Evolutionary conservation across 768 basidiomycete species (phyloP).

Genomic region (Cystobasidium ongulense): DNA sequence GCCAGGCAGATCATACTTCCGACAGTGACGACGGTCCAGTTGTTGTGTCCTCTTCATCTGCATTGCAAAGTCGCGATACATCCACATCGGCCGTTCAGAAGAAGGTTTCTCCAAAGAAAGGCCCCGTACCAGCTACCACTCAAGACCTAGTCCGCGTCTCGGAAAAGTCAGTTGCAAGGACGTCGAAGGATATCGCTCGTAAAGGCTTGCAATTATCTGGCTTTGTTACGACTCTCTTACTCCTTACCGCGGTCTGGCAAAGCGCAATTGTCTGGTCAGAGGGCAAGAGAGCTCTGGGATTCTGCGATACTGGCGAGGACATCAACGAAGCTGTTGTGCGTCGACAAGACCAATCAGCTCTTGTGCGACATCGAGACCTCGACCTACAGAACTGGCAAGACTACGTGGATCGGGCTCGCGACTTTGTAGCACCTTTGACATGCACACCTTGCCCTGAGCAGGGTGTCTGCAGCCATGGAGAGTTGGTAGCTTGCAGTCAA

Average conservation of each 20-base stretch:
- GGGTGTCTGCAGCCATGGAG: constrained; percentile 44
- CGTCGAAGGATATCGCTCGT: neutral
- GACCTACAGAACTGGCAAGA: neutral
- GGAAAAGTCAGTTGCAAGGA: neutral
- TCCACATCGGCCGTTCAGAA: neutral
- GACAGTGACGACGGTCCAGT: neutral
- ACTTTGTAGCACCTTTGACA: constrained; percentile 25
- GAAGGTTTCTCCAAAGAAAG: neutral
- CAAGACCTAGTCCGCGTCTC: neutral
- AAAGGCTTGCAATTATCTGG: neutral
- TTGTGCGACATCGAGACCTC: neutral
- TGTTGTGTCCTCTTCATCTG: neutral
- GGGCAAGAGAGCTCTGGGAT: constrained; percentile 1
- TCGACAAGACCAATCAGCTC: neutral
- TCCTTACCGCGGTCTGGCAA: neutral
- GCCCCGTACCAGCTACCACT: neutral
- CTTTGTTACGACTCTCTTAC: neutral
- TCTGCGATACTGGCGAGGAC: constrained; percentile 15
- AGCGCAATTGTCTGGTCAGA: neutral
- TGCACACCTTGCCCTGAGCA: constrained; percentile 48
- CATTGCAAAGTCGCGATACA: neutral
- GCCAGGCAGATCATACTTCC: neutral
- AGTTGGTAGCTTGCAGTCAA: constrained; percentile 43
- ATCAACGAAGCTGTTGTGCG: constrained; percentile 8
- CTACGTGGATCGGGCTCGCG: neutral